These are phyloP conservation scores for Lactifluus volemus DNA, from an alignment of 768 basidiomycete species.

Conservation along the genomic window DNA sequence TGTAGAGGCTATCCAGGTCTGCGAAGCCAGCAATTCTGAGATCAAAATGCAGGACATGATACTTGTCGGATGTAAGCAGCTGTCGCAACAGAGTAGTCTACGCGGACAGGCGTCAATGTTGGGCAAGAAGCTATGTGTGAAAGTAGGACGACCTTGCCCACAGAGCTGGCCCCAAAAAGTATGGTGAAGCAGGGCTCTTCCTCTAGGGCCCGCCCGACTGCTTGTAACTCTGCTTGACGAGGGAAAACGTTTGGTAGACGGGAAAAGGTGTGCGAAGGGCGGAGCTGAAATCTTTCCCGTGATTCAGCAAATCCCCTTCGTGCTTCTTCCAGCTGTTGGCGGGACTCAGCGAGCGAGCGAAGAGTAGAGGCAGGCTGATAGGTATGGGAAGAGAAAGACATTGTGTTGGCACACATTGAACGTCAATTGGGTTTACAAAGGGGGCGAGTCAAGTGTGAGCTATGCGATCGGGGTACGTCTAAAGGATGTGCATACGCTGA, in stretches of 20 bases:
- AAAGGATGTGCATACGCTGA: constrained; percentile 46
- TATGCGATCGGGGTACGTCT: background rate
- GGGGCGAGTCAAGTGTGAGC: constrained; percentile 16
- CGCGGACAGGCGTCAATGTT: background rate
- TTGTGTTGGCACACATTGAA: constrained; percentile 2
- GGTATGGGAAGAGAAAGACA: constrained; percentile 17
- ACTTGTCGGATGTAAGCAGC: constrained; percentile 56
- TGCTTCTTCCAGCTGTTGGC: constrained; percentile 66
- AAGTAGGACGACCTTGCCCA: constrained; percentile 52
- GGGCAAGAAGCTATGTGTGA: background rate
- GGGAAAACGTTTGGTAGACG: constrained; percentile 67
- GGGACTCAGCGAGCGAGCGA: constrained; percentile 72
- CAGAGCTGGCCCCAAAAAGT: constrained; percentile 71
- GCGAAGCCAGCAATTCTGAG: constrained; percentile 79
- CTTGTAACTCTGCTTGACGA: constrained; percentile 55
- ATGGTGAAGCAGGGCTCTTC: constrained; percentile 74
- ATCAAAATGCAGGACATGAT: constrained; percentile 79
- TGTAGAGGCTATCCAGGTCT: constrained; percentile 69
- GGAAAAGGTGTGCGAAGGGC: constrained; percentile 70
- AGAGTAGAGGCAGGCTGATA: constrained; percentile 68
- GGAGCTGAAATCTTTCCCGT: constrained; percentile 54
- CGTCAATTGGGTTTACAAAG: constrained; percentile 10
- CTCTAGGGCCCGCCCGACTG: constrained; percentile 56
- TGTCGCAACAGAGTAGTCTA: constrained; percentile 75
- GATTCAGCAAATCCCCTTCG: constrained; percentile 65